Percentiles rank a stretch among this genome's conserved stretches.
These are phyloP conservation scores for Trichoderma harzianum DNA, from an alignment of 2,329 filamentous ascomycete species.

Conservation along the genomic window DNA sequence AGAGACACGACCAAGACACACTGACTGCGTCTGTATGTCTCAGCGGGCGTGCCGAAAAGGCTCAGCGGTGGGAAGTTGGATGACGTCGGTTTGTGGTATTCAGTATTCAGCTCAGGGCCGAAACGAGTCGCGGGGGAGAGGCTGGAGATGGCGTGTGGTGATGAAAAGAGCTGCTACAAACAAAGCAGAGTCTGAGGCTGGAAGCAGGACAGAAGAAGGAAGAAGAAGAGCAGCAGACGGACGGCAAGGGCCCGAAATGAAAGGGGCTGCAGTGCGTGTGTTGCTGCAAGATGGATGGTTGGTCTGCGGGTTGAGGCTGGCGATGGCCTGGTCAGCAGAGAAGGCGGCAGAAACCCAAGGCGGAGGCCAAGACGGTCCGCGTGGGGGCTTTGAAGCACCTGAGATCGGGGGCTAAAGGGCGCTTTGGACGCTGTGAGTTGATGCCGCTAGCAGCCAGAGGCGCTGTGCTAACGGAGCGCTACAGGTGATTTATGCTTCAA, in stretches of 20 bases:
- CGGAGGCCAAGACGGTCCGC: constrained; percentile 12
- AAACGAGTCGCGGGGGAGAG: not conserved
- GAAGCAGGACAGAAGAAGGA: not conserved
- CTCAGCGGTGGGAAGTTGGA: not conserved
- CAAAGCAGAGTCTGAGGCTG: not conserved
- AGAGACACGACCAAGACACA: not conserved
- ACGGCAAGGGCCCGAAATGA: not conserved
- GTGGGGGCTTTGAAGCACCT: not conserved
- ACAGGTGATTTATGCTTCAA: not conserved
- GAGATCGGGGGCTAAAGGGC: not conserved
- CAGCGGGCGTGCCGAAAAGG: not conserved
- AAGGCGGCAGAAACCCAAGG: constrained; percentile 15
- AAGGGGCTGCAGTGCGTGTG: constrained; percentile 12
- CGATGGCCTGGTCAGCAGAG: constrained; percentile 16
- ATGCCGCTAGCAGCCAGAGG: not conserved
- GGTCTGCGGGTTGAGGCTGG: constrained; percentile 10
- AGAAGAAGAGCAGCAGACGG: not conserved
- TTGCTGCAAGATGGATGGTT: not conserved
- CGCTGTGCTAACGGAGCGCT: not conserved
- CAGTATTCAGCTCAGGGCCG: not conserved
- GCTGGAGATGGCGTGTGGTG: not conserved
- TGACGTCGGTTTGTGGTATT: constrained; percentile 2
- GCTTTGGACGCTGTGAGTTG: not conserved
- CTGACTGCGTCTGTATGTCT: constrained; percentile 6
- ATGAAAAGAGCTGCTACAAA: not conserved